Percentiles rank a stretch among this genome's conserved stretches.
These are phyloP conservation scores for Naganishia friedmannii DNA, from an alignment of 768 basidiomycete genomes.

Conservation along the genomic window DNA sequence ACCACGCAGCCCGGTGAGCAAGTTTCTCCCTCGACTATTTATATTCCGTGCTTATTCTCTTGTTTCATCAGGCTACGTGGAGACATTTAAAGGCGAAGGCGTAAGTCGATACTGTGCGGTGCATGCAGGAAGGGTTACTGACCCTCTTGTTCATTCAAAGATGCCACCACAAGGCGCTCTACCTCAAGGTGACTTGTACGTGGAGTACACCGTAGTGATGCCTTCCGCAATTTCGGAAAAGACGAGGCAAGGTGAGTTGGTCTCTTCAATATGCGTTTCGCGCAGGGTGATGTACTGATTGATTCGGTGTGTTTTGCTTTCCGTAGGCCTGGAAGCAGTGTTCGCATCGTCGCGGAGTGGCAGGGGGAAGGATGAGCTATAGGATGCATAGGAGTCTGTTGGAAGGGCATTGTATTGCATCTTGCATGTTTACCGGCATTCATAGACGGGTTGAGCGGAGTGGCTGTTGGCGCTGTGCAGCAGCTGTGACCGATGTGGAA, in stretches of 20 bases:
- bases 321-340: conserved; percentile 23
- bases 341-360: conserved; percentile 8
- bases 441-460: not conserved
- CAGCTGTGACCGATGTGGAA: no score
- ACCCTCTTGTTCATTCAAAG: conserved; percentile 32
- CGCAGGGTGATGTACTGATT: not conserved
- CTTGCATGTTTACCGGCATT: not conserved
- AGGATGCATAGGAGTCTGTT: not conserved
- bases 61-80: conserved; percentile 56
- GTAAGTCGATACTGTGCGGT: conserved; percentile 58
- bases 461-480: no score
- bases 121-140: conserved; percentile 12
- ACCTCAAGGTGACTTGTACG: conserved; percentile 70
- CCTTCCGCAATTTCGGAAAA: conserved; percentile 69
- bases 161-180: conserved; percentile 50
- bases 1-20: conserved; percentile 85
- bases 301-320: not conserved
- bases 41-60: not conserved
- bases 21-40: not conserved
- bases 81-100: conserved; percentile 80
- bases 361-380: conserved; percentile 12
- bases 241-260: conserved; percentile 69
- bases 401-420: not conserved
- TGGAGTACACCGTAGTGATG: conserved; percentile 90
- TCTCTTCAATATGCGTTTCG: not conserved